Conservation (phyloP, 352 stramenopile species). For the Globisporangium heterothallicum region DNA sequence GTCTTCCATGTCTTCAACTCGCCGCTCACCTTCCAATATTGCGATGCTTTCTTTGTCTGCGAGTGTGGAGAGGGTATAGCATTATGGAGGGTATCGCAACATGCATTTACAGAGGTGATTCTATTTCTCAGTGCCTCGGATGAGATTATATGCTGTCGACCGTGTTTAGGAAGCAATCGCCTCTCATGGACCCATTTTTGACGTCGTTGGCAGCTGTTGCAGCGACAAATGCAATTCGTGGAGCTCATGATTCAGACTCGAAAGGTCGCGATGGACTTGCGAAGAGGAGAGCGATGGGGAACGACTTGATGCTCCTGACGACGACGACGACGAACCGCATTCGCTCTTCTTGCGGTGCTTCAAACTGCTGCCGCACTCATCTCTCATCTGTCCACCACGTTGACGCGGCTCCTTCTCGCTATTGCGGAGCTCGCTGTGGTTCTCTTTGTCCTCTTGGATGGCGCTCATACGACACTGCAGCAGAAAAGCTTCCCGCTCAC, state of each 20-base stretch:
- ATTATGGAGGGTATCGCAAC: too few relatives aligned
- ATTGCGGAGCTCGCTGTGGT: background rate
- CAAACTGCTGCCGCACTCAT: too few relatives aligned
- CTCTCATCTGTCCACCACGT: background rate
- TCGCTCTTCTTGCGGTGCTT: background rate
- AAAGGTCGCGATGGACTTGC: conserved; percentile 27
- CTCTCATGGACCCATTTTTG: background rate
- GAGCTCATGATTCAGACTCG: conserved; percentile 27
- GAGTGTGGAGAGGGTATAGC: too few relatives aligned
- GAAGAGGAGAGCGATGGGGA: background rate
- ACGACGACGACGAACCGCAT: too few relatives aligned
- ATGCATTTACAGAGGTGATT: too few relatives aligned
- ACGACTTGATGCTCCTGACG: too few relatives aligned
- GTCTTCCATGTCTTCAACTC: conserved; percentile 15
- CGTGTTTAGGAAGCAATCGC: background rate
- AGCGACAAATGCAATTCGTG: conserved; percentile 4
- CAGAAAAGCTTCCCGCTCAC: background rate
- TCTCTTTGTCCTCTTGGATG: background rate
- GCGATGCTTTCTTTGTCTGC: too few relatives aligned
- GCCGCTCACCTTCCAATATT: too few relatives aligned
- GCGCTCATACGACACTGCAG: conserved; percentile 1
- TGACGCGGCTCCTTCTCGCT: background rate
- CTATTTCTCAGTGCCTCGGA: too few relatives aligned
- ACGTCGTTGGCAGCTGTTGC: background rate
- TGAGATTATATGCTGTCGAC: too few relatives aligned